A percentile compares a stretch with the other conserved stretches of the same genome.
These are phyloP conservation scores for Mycena olivaceomarginata DNA, from an alignment of 768 basidiomycete genomes.

Conservation along the genomic window DNA sequence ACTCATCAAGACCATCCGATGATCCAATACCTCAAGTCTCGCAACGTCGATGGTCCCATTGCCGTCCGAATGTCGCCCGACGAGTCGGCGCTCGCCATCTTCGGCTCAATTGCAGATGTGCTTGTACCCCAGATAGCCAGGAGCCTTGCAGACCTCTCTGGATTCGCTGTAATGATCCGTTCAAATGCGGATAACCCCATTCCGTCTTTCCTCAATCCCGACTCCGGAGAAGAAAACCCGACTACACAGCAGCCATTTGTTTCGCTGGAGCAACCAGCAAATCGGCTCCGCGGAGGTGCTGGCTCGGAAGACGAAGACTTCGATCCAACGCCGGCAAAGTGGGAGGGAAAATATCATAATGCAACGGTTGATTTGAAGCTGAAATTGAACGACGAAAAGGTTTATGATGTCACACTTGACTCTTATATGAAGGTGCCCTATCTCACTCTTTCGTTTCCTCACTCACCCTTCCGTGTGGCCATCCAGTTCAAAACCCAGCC, in stretches of 20 bases:
- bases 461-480: neutral
- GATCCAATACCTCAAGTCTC: neutral
- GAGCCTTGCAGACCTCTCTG: neutral
- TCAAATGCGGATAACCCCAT: neutral
- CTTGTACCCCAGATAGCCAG: neutral
- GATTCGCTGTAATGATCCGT: neutral
- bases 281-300: neutral
- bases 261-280: neutral
- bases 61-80: neutral
- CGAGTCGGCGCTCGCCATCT: neutral
- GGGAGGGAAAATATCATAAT: conserved; percentile 7
- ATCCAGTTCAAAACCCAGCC: conserved; percentile 16
- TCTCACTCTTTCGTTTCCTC: neutral
- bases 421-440: neutral
- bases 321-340: neutral
- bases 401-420: neutral
- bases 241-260: neutral
- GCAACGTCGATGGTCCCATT: neutral
- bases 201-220: neutral
- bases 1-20: neutral
- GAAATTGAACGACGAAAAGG: neutral
- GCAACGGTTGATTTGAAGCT: neutral
- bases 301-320: neutral
- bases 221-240: no score
- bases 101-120: neutral